Evolutionary conservation across 495 filamentous ascomycete genomes (phyloP).

Genomic region (Penicillium psychrofluorescens): DNA sequence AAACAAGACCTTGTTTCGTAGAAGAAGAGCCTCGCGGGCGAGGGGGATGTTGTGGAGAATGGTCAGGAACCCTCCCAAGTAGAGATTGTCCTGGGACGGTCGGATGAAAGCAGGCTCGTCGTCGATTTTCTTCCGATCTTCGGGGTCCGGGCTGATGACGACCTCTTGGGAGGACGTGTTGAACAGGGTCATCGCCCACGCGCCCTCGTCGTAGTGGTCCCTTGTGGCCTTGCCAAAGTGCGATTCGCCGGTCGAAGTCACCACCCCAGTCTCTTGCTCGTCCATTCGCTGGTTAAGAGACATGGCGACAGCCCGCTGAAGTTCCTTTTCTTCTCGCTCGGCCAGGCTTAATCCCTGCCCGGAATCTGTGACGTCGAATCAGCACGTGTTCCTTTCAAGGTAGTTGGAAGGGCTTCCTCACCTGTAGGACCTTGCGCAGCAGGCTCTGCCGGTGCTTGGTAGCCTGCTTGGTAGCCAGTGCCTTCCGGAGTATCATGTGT

Average conservation of each 20-base stretch:
- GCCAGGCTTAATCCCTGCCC: constrained; percentile 37
- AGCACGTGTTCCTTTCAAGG: constrained; percentile 5
- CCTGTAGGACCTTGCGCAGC: constrained; percentile 13
- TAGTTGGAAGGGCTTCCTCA: constrained; percentile 10
- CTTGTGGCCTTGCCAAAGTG: constrained; percentile 70
- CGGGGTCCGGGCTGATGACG: constrained; percentile 51
- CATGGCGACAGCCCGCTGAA: constrained; percentile 53
- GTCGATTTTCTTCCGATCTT: constrained; percentile 50
- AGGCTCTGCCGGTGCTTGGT: constrained; percentile 1
- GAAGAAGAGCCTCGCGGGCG: constrained; percentile 66
- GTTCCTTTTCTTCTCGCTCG: constrained; percentile 49
- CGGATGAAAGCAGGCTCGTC: constrained; percentile 67
- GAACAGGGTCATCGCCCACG: constrained; percentile 70
- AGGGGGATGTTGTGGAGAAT: constrained; percentile 82
- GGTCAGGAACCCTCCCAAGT: constrained; percentile 62
- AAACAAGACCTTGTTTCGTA: constrained; percentile 37
- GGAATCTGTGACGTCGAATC: constrained; percentile 19
- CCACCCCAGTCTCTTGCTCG: constrained; percentile 54
- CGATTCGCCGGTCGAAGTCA: constrained; percentile 21
- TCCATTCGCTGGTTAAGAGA: constrained; percentile 37
- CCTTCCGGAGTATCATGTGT: constrained; percentile 24
- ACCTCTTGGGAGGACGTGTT: constrained; percentile 51
- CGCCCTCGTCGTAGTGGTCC: constrained; percentile 58
- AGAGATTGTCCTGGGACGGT: constrained; percentile 49
- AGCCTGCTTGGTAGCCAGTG: constrained; percentile 4